Evolutionary conservation across 1,284 basidiomycete genomes (phyloP), one percentile per base, ranked within the genome.

Genomic region (Ustilago trichophora): DNA sequence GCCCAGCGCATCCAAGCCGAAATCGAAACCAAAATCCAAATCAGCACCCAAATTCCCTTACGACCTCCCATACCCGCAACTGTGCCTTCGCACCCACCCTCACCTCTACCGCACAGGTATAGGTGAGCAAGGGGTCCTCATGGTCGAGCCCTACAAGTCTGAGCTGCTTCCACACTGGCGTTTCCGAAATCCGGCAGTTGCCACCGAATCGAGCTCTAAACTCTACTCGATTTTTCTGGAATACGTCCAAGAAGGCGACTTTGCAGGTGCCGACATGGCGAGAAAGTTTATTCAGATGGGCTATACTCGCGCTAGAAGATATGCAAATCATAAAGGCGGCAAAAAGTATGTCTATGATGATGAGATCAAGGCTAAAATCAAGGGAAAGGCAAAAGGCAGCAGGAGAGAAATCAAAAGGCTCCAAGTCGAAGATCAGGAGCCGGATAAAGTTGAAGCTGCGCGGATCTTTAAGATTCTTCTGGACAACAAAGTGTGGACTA

Each of bases 61-160:
- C 49, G 21, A 48, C 41, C 63, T 71, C 21, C 56, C 55, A 18
- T 67, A 57, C 35, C 6, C 35, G 3, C 19, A 13, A 0, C 53
- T 71, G 9, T 32, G 44, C 19, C 52, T 67, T 3, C 68, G 58
- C 34, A 52, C 58, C 10, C 31, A 53, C 12, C 68, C 63, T 3
- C 42, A 47, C 44, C 59, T 72, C 22, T 72, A 72, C 50, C 53
- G 69, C 22, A 62, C 64, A 0, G 69, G 69, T 31, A 33, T 58
- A 6, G 69, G 69, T 27, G 69, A 72, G 25, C 69, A 72, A 36
- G 69, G 69, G 12, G 69, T 72, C 13, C 47, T 72, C 19, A 52
- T 52, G 47, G 64, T 68, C 2, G 48, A 68, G 18, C 69, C 69
- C n/a, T 72, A 72, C 54, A 72, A 72, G 27, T 50, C 64, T 35